Conservation (phyloP, 164 flowering plant genomes). For the Macadamia tetraphylla region DNA sequence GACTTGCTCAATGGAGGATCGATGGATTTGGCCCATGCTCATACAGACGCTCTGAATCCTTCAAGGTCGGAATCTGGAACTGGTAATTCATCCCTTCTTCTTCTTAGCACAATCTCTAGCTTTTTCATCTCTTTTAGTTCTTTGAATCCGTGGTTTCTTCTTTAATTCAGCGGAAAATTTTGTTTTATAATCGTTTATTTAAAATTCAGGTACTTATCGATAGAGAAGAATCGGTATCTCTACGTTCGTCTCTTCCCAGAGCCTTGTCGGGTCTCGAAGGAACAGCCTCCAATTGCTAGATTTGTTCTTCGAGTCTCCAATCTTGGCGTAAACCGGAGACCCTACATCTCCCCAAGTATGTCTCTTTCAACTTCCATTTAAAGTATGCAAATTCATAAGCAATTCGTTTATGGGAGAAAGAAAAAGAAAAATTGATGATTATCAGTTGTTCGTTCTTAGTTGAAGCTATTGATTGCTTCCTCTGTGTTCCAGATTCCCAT, state of each 20-base stretch:
- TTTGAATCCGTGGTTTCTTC: neutral
- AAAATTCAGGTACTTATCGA: slow-evolving; percentile 55
- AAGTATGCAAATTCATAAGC: no score
- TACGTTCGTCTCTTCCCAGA: slow-evolving; percentile 76
- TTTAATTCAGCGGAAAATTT: neutral
- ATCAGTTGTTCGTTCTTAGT: no score
- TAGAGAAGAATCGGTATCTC: slow-evolving; percentile 74
- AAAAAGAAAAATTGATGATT: no score
- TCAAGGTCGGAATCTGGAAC: slow-evolving; percentile 88
- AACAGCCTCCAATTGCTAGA: slow-evolving; percentile 80
- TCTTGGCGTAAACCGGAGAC: slow-evolving; percentile 42
- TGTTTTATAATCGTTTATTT: neutral
- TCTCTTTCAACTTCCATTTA: no score
- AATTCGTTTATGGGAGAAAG: no score
- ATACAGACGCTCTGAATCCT: slow-evolving; percentile 73
- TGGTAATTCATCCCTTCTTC: slow-evolving; percentile 44
- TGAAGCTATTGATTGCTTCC: no score
- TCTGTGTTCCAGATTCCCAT: no score
- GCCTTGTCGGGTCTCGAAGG: slow-evolving; percentile 51
- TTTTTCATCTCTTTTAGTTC: neutral
- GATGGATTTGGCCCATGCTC: slow-evolving; percentile 69
- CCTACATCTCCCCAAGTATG: slow-evolving; percentile 60
- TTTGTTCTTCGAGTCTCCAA: slow-evolving; percentile 62
- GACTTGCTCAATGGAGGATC: slow-evolving; percentile 85
- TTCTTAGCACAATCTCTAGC: neutral